Percentiles rank a stretch among this genome's conserved stretches.
Conservation (phyloP, 2,329 filamentous ascomycete genomes). For the Arthrobotrys iridis region DNA sequence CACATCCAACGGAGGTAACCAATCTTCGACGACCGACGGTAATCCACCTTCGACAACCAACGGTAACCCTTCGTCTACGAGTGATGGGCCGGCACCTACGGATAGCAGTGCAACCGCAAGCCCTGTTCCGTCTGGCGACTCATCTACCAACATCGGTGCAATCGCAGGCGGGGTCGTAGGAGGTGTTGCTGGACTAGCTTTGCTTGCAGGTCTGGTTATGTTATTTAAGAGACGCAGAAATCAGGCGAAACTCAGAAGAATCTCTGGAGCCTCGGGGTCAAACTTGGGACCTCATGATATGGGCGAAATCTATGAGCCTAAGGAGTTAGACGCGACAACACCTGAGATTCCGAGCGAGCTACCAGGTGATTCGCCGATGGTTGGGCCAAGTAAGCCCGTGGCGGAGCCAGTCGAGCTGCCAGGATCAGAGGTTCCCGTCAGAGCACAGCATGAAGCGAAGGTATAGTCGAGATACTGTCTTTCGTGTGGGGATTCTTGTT, state of each 20-base stretch:
- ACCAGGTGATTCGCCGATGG: conserved; percentile 33
- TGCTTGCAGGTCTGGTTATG: conserved; percentile 62
- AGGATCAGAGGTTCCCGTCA: conserved; percentile 29
- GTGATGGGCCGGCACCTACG: not conserved
- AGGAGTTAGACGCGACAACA: conserved; percentile 46
- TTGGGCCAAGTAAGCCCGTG: conserved; percentile 26
- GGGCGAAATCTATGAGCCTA: conserved; percentile 48
- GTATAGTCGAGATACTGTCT: not conserved
- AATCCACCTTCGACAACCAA: not conserved
- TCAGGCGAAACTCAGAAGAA: not conserved
- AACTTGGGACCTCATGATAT: conserved; percentile 45
- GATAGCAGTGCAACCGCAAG: conserved; percentile 3
- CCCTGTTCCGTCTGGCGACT: not conserved
- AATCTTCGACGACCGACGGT: not conserved
- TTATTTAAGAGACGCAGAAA: conserved; percentile 61
- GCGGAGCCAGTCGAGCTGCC: conserved; percentile 35
- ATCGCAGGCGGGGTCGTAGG: conserved; percentile 65
- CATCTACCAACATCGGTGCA: conserved; percentile 61
- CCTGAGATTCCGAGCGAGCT: conserved; percentile 42
- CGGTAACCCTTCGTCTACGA: conserved; percentile 8
- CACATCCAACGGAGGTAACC: not conserved
- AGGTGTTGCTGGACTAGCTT: conserved; percentile 63
- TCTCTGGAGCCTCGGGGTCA: conserved; percentile 25
- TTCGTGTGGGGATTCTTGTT: not conserved
- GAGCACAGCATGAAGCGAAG: conserved; percentile 15